Percentiles rank a stretch among this genome's conserved stretches.
phyloP scores from a whole-genome alignment of 2,329 filamentous ascomycete species.

The Hypoxylon sp. region DNA sequence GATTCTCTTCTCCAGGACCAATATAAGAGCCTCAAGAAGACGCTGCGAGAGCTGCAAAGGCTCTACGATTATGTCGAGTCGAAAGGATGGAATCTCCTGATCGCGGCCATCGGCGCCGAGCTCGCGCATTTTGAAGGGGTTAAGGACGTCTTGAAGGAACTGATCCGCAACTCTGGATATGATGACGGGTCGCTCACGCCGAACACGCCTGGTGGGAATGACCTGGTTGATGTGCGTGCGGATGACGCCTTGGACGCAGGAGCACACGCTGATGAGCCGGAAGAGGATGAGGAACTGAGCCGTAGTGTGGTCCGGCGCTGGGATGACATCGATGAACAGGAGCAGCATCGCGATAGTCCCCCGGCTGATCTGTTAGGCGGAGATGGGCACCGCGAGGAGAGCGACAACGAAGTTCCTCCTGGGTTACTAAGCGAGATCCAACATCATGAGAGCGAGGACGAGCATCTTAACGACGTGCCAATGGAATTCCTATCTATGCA shows the following conservation, averaged over 20 bases:
- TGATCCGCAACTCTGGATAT: constrained; percentile 54
- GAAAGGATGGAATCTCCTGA: constrained; percentile 80
- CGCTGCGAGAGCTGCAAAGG: constrained; percentile 67
- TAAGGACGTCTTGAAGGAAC: constrained; percentile 66
- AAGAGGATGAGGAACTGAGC: constrained; percentile 50
- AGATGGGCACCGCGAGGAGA: constrained; percentile 52
- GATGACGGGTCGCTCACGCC: constrained; percentile 43
- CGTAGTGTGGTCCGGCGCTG: constrained; percentile 56
- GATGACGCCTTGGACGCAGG: constrained; percentile 3
- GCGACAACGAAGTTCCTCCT: constrained; percentile 49
- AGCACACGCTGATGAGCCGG: constrained; percentile 29
- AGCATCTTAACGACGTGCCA: constrained; percentile 63
- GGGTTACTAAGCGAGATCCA: constrained; percentile 44
- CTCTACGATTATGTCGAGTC: constrained; percentile 70
- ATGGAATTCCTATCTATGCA: constrained; percentile 68
- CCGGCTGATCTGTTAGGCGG: constrained; percentile 59
- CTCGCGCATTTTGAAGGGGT: constrained; percentile 76
- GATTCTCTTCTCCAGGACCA: constrained; percentile 63
- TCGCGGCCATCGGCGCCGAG: constrained; percentile 82
- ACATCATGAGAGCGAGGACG: constrained; percentile 40
- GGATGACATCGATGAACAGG: constrained; percentile 54
- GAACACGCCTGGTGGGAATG: constrained; percentile 5
- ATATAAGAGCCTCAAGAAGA: constrained; percentile 71
- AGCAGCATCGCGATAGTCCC: constrained; percentile 58
- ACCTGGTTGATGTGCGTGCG: constrained; percentile 43